These are phyloP conservation scores for Euptelea pleiosperma DNA, from an alignment of 164 flowering plant species.

Conservation along the genomic window DNA sequence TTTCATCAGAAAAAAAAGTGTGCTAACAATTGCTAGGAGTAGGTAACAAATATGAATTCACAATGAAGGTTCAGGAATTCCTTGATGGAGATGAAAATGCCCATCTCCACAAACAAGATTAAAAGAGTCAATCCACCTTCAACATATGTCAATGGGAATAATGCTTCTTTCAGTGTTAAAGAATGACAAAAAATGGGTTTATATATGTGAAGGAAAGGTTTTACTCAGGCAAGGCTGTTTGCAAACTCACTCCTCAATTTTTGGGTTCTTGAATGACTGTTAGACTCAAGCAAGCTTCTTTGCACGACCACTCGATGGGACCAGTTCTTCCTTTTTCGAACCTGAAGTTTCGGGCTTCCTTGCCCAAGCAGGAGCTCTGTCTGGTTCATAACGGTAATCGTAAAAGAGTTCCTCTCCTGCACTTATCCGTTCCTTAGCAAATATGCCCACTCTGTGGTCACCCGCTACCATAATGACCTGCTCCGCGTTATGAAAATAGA, in stretches of 20 bases:
- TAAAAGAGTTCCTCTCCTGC: constrained; percentile 97
- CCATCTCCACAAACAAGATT: no score
- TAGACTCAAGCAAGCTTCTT: constrained; percentile 92
- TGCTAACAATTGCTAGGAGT: no score
- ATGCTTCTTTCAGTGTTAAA: constrained; percentile 25
- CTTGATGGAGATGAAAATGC: no score
- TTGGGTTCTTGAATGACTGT: neutral
- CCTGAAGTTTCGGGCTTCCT: constrained; percentile 85
- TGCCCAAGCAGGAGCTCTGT: constrained; percentile 99
- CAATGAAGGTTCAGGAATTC: no score
- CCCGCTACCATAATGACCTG: constrained; percentile 99
- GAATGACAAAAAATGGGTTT: constrained; percentile 30
- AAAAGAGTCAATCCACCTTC: no score
- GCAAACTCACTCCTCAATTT: neutral
- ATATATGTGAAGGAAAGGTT: neutral
- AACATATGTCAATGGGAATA: neutral
- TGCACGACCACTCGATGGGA: constrained; percentile 77
- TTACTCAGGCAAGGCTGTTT: neutral
- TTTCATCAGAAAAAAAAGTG: no score
- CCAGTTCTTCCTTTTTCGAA: constrained; percentile 67
- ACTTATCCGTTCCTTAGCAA: constrained; percentile 86
- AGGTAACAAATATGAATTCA: no score
- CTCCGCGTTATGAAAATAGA: constrained; percentile 13
- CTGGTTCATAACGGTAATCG: constrained; percentile 95
- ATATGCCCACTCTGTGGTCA: constrained; percentile 96